Base-by-base conservation (phyloP, 805 yeast genomes). In the Wickerhamomyces chambardii region DNA sequence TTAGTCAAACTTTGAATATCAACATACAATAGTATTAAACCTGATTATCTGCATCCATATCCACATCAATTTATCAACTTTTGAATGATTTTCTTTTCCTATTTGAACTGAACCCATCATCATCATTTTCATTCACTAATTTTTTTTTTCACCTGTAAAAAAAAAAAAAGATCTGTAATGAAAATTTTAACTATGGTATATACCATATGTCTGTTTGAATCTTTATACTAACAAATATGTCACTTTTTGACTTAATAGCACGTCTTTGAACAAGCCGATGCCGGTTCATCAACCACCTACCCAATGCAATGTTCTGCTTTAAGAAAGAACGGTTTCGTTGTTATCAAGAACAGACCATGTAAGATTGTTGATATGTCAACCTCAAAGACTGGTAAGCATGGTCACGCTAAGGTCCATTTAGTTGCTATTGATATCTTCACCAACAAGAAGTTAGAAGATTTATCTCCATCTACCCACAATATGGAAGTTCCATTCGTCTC, bases 311-410 rank as follows among this genome's bases (percentile, higher is more conserved):
- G 98, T 84, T 92, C 97, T 61, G 96, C 98, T 54, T 86, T 92
- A 72, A 89, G 98, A 81, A 92, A 92, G 94, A 84, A 78, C 78
- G 98, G 98, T 63, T 94, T 85, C 81, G 98, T 92, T 65, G 94
- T 81, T 57, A 92, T 90, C 75, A 92, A 92, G 78, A 76, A 85
- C 62, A 94, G 98, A 80, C 98, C 98, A 66, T 92, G 97, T 80
- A 92, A 92, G 82, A 92, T 92, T 70, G 95, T 92, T 59, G 98
- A 92, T 69, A 92, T 92, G 98, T 92, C 98, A 47, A 92, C 98
- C 63, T 92, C 98, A 62, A 92, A 92, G 84, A 92, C 98, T 58
- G 98, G 98, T 75, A 92, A 92, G 97, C 98, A 92, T 84, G 98
- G 98, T 76, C 98, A 92, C 92, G 98, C 98, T 68, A 92, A 92